Evolutionary conservation across 164 flowering plant species (phyloP).

Genomic region (Magnolia changhungtana): DNA sequence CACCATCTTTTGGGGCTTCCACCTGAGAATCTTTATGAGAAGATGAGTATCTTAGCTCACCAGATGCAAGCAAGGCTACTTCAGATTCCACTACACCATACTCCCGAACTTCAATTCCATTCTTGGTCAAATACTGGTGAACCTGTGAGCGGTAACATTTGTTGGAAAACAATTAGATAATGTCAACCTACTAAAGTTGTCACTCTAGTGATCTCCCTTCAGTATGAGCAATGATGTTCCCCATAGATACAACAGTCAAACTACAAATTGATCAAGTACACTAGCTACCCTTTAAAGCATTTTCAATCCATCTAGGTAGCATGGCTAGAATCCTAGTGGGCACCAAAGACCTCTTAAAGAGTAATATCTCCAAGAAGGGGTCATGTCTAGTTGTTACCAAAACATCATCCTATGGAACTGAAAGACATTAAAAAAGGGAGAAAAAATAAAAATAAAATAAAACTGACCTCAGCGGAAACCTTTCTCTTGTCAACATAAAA

Average conservation of each 20-base stretch:
- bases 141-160: constrained; percentile 36
- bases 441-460: not conserved
- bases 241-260: too few species aligned
- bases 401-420: not conserved
- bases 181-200: not conserved
- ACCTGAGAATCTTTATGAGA: constrained; percentile 15
- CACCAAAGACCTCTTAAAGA: not conserved
- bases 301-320: not conserved
- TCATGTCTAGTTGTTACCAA: not conserved
- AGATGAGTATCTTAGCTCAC: constrained; percentile 36
- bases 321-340: not conserved
- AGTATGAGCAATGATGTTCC: not conserved
- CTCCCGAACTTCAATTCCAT: constrained; percentile 73
- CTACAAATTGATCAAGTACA: too few species aligned
- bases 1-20: constrained; percentile 13
- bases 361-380: not conserved
- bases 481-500: constrained; percentile 81
- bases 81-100: constrained; percentile 69
- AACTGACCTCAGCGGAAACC: constrained; percentile 72
- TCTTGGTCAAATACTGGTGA: constrained; percentile 44
- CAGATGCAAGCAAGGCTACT: constrained; percentile 60
- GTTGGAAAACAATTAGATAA: not conserved
- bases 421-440: not conserved
- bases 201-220: not conserved
- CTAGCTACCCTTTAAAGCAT: too few species aligned